Percentiles rank a stretch among this genome's conserved stretches.
Conservation (phyloP, 768 basidiomycete species). For the Boletus rubescentipes region DNA sequence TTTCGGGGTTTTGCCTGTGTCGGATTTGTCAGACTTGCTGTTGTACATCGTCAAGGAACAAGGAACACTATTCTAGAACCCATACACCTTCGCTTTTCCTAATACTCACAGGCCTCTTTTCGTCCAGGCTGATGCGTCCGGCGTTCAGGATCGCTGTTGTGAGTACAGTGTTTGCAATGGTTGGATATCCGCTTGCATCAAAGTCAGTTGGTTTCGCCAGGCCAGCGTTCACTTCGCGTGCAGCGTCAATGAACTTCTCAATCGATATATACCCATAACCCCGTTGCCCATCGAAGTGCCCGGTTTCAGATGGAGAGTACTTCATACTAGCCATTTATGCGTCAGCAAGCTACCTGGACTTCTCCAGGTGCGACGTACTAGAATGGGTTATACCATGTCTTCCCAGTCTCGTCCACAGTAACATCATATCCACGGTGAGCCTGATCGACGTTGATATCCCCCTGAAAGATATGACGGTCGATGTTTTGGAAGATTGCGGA, state of each 20-base stretch:
- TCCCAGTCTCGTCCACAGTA: slow-evolving; percentile 82
- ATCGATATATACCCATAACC: slow-evolving; percentile 92
- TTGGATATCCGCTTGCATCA: slow-evolving; percentile 80
- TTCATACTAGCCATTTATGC: slow-evolving; percentile 65
- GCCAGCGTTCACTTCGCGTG: slow-evolving; percentile 74
- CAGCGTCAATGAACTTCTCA: slow-evolving; percentile 88
- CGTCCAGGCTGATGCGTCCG: slow-evolving; percentile 86
- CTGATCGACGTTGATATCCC: slow-evolving; percentile 90
- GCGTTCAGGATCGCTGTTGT: slow-evolving; percentile 90
- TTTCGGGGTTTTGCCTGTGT: too few species aligned
- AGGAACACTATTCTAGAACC: slow-evolving; percentile 58
- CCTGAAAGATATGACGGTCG: slow-evolving; percentile 43
- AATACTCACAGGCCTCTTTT: slow-evolving; percentile 82
- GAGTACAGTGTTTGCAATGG: slow-evolving; percentile 84
- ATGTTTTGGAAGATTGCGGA: background rate
- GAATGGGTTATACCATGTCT: slow-evolving; percentile 87
- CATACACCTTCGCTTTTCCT: slow-evolving; percentile 62
- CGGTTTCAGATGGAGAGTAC: slow-evolving; percentile 87
- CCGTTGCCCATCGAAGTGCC: slow-evolving; percentile 91
- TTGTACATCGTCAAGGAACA: background rate
- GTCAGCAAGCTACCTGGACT: slow-evolving; percentile 5
- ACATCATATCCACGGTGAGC: slow-evolving; percentile 93
- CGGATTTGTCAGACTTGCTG: too few species aligned
- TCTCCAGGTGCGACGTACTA: slow-evolving; percentile 56
- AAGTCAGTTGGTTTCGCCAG: slow-evolving; percentile 65